Evolutionary conservation across 306 rosid species (phyloP).

Genomic region (Astragalus membranaceus): DNA sequence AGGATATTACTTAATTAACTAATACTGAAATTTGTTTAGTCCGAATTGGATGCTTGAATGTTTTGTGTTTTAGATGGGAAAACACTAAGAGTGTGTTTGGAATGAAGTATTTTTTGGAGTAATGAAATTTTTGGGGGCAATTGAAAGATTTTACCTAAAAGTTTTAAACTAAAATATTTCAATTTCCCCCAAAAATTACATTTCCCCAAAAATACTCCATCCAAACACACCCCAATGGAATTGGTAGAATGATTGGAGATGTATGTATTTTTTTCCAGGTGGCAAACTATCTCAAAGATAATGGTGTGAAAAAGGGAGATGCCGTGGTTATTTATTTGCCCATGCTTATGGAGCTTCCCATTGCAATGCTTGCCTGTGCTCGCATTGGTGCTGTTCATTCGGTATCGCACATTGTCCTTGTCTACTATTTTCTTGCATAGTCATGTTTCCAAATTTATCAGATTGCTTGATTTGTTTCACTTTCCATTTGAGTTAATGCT

Average conservation of each 20-base stretch:
- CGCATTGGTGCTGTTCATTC: conserved; percentile 98
- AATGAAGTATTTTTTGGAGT: too few relatives aligned
- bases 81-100: too few relatives aligned
- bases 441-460: background rate
- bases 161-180: too few relatives aligned
- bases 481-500: conserved; percentile 14
- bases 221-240: background rate
- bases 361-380: conserved; percentile 98
- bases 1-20: background rate
- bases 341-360: conserved; percentile 95
- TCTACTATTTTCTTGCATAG: background rate
- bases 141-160: too few relatives aligned
- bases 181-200: too few relatives aligned
- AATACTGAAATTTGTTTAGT: background rate
- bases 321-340: conserved; percentile 90
- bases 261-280: conserved; percentile 45
- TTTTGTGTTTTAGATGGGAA: background rate
- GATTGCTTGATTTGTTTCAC: conserved; percentile 5
- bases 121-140: too few relatives aligned
- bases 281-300: conserved; percentile 74
- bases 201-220: too few relatives aligned
- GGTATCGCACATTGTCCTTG: conserved; percentile 35
- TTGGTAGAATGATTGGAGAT: conserved; percentile 14
- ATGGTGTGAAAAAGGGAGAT: conserved; percentile 80
- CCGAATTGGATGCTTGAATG: background rate